Percentiles rank a stretch among this genome's conserved stretches.
These are phyloP conservation scores for Proliferodiscus dingleyae DNA, from an alignment of 2,329 filamentous ascomycete genomes.

Conservation along the genomic window DNA sequence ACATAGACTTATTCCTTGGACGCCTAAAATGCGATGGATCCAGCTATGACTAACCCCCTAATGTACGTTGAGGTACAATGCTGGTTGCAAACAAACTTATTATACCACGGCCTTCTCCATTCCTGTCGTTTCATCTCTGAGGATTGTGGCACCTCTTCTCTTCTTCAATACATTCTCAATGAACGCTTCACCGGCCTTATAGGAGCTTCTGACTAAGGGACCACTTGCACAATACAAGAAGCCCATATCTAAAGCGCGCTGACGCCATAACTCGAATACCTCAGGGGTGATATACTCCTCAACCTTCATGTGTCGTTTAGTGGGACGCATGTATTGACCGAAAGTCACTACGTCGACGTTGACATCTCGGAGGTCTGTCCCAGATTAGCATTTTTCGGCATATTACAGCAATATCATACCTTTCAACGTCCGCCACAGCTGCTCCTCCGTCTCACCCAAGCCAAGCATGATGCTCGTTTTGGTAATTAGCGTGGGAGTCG, in stretches of 20 bases:
- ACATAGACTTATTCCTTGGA: too few relatives aligned
- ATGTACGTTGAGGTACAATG: constrained; percentile 6
- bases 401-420: constrained; percentile 46
- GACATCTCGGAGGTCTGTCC: constrained; percentile 68
- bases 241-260: constrained; percentile 86
- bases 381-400: constrained; percentile 12
- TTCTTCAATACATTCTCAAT: constrained; percentile 85
- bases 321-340: constrained; percentile 99
- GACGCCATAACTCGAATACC: constrained; percentile 85
- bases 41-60: neutral
- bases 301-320: constrained; percentile 95
- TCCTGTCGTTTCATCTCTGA: constrained; percentile 25
- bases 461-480: constrained; percentile 98
- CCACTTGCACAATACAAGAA: constrained; percentile 96
- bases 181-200: constrained; percentile 97
- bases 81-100: constrained; percentile 1
- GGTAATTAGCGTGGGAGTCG: constrained; percentile 75
- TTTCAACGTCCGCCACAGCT: constrained; percentile 73
- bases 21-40: too few relatives aligned
- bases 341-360: constrained; percentile 95
- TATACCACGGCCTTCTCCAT: constrained; percentile 28
- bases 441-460: constrained; percentile 83
- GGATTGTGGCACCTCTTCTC: constrained; percentile 26
- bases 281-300: constrained; percentile 91
- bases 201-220: constrained; percentile 86